A percentile compares a stretch with the other conserved stretches of the same genome.
phyloP scores from a whole-genome alignment of 768 basidiomycete genomes.

The Harrya chromipes region DNA sequence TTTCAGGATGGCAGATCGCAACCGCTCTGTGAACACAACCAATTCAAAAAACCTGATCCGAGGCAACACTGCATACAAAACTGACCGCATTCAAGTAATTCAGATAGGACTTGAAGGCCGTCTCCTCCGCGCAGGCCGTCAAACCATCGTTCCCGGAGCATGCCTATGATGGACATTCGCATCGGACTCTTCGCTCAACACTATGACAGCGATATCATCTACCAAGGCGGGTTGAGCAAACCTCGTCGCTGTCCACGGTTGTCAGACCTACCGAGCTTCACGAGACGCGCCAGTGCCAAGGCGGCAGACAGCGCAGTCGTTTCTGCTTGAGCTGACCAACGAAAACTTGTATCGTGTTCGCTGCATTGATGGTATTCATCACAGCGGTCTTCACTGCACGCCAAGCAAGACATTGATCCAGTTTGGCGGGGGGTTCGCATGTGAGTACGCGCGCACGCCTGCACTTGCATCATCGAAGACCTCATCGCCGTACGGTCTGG shows the following conservation, averaged over 20 bases:
- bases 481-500: conserved; percentile 16
- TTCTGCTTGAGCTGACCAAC: conserved; percentile 15
- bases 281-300: too few relatives aligned
- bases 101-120: too few relatives aligned
- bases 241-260: too few relatives aligned
- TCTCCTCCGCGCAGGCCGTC: too few relatives aligned
- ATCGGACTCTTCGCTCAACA: conserved; percentile 7
- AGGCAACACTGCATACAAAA: too few relatives aligned
- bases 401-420: conserved; percentile 15
- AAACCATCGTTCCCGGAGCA: too few relatives aligned
- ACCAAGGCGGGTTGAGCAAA: background rate
- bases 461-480: background rate
- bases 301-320: conserved; percentile 13
- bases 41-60: too few relatives aligned
- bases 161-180: too few relatives aligned
- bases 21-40: too few relatives aligned
- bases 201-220: conserved; percentile 17
- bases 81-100: too few relatives aligned
- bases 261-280: too few relatives aligned
- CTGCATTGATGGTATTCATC: conserved; percentile 12
- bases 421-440: conserved; percentile 23
- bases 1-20: too few relatives aligned
- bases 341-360: conserved; percentile 15
- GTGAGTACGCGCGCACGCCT: conserved; percentile 28
- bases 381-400: conserved; percentile 6